These are phyloP conservation scores for Rutidosis leptorrhynchoides DNA, from an alignment of 129 eudicot genomes.

Conservation along the genomic window DNA sequence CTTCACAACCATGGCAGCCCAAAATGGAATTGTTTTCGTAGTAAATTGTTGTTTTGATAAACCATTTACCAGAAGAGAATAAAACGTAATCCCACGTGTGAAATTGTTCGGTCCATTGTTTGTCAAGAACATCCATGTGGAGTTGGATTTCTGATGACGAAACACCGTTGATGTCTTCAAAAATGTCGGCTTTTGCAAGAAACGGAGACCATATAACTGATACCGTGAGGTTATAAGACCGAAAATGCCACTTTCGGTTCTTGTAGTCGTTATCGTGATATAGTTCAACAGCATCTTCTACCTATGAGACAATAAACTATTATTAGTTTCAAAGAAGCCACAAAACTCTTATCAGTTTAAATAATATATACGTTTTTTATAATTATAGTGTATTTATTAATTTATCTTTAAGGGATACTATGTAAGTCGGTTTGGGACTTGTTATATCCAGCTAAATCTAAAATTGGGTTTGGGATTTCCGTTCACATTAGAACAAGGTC, in stretches of 20 bases:
- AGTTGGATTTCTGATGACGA: constrained; percentile 62
- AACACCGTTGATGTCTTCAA: constrained; percentile 77
- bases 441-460: no score
- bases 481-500: no score
- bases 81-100: constrained; percentile 63
- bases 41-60: constrained; percentile 69
- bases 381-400: no score
- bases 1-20: constrained; percentile 81
- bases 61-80: constrained; percentile 87
- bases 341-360: no score
- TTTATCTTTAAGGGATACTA: no score
- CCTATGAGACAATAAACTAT: constrained; percentile 37
- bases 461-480: no score
- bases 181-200: constrained; percentile 69
- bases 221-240: constrained; percentile 65
- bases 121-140: constrained; percentile 70
- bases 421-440: no score
- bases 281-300: constrained; percentile 65
- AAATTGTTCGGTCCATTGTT: constrained; percentile 58
- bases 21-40: constrained; percentile 48
- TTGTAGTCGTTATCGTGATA: constrained; percentile 70
- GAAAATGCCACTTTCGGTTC: constrained; percentile 73
- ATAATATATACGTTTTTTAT: no score
- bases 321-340: not conserved
- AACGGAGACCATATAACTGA: constrained; percentile 85